Base-by-base conservation (phyloP, 78 protist species). In the Reticulomyxa filosa region DNA sequence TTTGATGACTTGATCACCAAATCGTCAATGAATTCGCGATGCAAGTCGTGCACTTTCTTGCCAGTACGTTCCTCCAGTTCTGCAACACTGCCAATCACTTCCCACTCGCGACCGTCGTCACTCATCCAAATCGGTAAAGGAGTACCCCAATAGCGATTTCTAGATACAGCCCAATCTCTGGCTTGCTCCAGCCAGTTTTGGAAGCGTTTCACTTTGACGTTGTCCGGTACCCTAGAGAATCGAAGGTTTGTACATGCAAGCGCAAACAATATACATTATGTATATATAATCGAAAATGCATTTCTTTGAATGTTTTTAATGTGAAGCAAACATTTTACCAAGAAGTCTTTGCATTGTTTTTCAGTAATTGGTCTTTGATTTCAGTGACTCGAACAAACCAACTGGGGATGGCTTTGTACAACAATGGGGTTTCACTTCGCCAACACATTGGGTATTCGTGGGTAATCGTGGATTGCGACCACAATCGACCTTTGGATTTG, bases 371-470 rank as follows among this genome's bases (percentile, higher is more conserved):
- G 26, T 83, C 89, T 48, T 77, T 66, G 75, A 93, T 27, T 36
- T 22, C 23, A 36, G 70, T 82, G n/a, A 95, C 99, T 34, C 59
- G 38, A 34, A 95, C 84, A 27, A 70, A 77, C 52, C 78, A 71
- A 30, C 61, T 37, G 27, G 82, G 82, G 11, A 77, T 73, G 11
- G 82, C 62, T 37, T 11, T 55, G 33, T 68, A 68, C 46, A 68
- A 57, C 35, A 68, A 55, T 2, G 73, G 73, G 23, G 65, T 68
- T 25, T 57, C 76, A 26, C 77, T 77, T 34, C 99, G 75, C 95
- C 96, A 94, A 85, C 99, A 96, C 84, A 85, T 87, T 42, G 99
- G 98, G 79, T 96, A 96, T 36, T 61, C 46, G 68, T 96, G 99
- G 27, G 29, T 63, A 55, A 85, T 70, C 23, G 46, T 10, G 10